Evolutionary conservation across 305 asterid genomes (phyloP).

Genomic region (Rubia tinctorum): DNA sequence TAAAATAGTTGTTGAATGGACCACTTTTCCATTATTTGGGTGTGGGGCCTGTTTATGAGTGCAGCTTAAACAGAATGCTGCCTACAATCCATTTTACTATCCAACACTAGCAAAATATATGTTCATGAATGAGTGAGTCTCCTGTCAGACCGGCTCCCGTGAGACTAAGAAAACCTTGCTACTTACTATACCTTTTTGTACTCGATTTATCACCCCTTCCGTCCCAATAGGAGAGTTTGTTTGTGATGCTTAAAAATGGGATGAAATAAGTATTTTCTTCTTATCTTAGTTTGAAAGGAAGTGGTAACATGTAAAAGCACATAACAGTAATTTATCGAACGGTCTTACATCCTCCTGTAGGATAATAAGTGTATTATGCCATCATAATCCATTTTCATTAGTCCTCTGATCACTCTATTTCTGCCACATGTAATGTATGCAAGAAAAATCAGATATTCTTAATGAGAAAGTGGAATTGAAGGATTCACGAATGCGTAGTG

Average conservation of each 20-base stretch:
- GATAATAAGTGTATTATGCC: constrained; percentile 19
- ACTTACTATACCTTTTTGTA: background rate
- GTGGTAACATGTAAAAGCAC: background rate
- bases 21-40: constrained; percentile 20
- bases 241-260: background rate
- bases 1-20: constrained; percentile 15
- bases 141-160: background rate
- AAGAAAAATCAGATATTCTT: constrained; percentile 22
- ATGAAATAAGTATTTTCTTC: background rate
- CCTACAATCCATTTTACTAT: background rate
- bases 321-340: background rate
- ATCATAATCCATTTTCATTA: constrained; percentile 36
- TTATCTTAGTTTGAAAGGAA: background rate
- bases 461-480: constrained; percentile 17
- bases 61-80: constrained; percentile 2
- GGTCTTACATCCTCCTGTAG: background rate
- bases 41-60: background rate
- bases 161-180: background rate
- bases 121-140: background rate
- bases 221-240: background rate
- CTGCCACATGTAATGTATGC: constrained; percentile 24
- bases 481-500: constrained; percentile 4
- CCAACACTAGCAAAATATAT: background rate
- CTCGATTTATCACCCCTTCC: background rate
- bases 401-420: constrained; percentile 18